Base-by-base conservation (phyloP, 176 grass and related monocot genomes). In the Secale cereale region DNA sequence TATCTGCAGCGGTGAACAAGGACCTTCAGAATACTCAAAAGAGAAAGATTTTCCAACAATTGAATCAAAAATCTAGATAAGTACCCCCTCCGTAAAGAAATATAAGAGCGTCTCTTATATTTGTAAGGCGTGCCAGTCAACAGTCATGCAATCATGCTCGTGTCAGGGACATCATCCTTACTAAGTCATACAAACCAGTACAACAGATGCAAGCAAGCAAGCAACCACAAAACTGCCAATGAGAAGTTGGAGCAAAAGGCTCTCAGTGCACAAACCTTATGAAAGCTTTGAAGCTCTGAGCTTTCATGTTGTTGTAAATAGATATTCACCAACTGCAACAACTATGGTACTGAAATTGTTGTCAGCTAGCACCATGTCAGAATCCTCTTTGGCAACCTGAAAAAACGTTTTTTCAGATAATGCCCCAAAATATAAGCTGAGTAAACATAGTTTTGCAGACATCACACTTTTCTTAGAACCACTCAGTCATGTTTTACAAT, bases 261-360 rank as follows among this genome's bases (percentile, higher is more conserved):
- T 54, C 26, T 61, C 10, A 56, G 61, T 39, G 23, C 22, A 91
- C 36, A 68, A 23, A 98, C 96, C 93, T 95, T 59, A 98, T 95
- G 63, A 98, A 98, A 85, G 91, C 93, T 36, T 36, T n/a, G n/a
- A n/a, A n/a, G n/a, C n/a, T n/a, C n/a, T 36, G 5, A 36, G 35
- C 35, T 84, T 98, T 96, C 97, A 98, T 98, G 76, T 98, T 98
- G 78, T 98, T 89, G 81, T 98, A 98, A 81, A 98, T 98, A 56
- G 97, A 98, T 87, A 93, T 90, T 98, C 93, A 48, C 97, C 97
- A 79, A 98, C 97, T 37, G 97, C 93, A 60, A 93, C 70, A 82
- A 98, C 93, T 75, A 98, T 98, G 14, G 97, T 91, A 74, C 90
- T 98, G 43, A 98, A 98, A 62, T 98, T 98, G 86, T 98, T 93